Conservation (phyloP, 768 basidiomycete genomes). For the Mycena galopus region DNA sequence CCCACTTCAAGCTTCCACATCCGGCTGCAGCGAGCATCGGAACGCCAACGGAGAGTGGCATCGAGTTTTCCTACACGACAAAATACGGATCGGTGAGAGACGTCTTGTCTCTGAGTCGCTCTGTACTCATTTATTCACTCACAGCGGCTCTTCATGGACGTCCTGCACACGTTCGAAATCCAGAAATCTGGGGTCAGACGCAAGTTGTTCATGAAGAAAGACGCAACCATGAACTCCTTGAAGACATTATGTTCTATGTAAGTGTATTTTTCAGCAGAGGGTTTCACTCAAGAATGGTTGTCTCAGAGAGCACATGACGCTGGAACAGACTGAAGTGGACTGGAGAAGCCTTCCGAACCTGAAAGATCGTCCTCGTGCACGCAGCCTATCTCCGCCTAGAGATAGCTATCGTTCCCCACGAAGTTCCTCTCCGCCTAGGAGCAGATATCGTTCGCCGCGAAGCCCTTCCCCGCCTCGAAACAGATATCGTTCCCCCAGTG, state of each 20-base stretch:
- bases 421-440: background rate
- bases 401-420: background rate
- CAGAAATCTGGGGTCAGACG: background rate
- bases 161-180: background rate
- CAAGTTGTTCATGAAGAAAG: background rate
- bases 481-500: no score
- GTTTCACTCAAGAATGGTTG: background rate
- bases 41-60: background rate
- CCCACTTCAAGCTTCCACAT: slow-evolving; percentile 19
- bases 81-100: background rate
- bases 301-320: slow-evolving; percentile 10
- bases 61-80: slow-evolving; percentile 18
- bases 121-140: no score
- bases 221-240: background rate
- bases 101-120: background rate
- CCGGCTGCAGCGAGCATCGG: background rate
- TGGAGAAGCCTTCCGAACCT: background rate
- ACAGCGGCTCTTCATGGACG: background rate
- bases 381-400: background rate
- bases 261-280: background rate
- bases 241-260: slow-evolving; percentile 12
- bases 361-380: background rate
- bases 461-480: background rate
- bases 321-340: slow-evolving; percentile 9
- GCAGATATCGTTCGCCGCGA: background rate